Evolutionary conservation across 2,329 filamentous ascomycete genomes (phyloP).

Genomic region (Monilinia aucupariae): DNA sequence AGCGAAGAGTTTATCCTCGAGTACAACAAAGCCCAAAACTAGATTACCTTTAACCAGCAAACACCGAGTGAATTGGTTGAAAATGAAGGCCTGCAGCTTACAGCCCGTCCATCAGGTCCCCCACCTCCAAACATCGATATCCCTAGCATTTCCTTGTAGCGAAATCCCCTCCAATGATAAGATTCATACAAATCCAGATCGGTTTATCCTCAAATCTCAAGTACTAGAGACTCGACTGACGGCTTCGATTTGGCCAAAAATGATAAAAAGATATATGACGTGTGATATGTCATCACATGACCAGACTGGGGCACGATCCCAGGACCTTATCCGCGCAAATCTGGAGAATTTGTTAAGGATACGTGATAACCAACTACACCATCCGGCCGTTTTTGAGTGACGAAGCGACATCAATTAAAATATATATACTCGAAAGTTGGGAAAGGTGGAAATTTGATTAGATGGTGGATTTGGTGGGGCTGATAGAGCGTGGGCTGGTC

Average conservation of each 20-base stretch:
- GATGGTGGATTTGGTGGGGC: background rate
- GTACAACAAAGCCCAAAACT: too few species aligned
- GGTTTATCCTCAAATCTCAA: too few species aligned
- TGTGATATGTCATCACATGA: rapidly evolving
- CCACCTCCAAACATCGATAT: too few species aligned
- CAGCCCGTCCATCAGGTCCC: too few species aligned
- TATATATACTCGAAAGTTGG: background rate
- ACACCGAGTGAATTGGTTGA: too few species aligned
- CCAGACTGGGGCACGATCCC: background rate
- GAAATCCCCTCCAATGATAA: too few species aligned
- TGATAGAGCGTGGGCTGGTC: background rate
- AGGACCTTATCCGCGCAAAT: conserved; percentile 14
- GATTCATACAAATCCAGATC: too few species aligned
- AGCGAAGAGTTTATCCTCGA: too few species aligned
- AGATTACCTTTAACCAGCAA: too few species aligned
- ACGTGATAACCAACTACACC: conserved; percentile 15
- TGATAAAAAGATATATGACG: background rate
- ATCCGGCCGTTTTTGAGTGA: background rate
- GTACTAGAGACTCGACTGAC: background rate
- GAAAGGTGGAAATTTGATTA: background rate
- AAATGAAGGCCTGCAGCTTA: too few species aligned
- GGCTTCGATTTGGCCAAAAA: background rate
- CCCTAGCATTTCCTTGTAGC: too few species aligned
- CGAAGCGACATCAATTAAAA: rapidly evolving
- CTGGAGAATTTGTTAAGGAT: conserved; percentile 13